Percentiles rank a stretch among this genome's conserved stretches.
phyloP scores from a whole-genome alignment of 2,329 filamentous ascomycete species.

The Aspergillus fumigatus region DNA sequence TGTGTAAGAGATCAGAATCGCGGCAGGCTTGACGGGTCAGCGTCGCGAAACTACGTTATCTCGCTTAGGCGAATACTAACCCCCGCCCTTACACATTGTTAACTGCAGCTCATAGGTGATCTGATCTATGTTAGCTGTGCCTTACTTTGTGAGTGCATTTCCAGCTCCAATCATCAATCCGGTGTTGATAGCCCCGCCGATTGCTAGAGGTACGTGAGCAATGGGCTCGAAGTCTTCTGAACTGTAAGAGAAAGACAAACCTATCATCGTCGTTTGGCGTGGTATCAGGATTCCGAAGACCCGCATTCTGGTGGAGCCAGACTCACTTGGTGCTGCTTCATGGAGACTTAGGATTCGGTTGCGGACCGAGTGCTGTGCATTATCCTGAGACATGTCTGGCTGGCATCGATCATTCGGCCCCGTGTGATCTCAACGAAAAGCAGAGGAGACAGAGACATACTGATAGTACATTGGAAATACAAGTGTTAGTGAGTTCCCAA shows the following conservation, averaged over 20 bases:
- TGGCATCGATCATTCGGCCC: neutral
- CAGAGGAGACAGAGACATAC: neutral
- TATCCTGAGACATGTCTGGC: neutral
- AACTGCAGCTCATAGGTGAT: neutral
- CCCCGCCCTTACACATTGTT: constrained; percentile 20
- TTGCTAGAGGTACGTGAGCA: constrained; percentile 17
- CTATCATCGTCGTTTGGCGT: constrained; percentile 8
- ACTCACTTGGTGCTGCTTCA: neutral
- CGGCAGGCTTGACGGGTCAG: constrained; percentile 24
- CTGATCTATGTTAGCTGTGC: neutral
- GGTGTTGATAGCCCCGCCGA: constrained; percentile 29
- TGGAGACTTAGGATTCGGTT: neutral
- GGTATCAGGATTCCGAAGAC: constrained; percentile 4
- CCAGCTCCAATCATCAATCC: constrained; percentile 28
- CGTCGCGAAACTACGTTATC: neutral
- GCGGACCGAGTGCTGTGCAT: neutral
- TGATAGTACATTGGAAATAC: neutral
- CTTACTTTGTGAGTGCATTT: constrained; percentile 26
- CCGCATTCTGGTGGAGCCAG: neutral
- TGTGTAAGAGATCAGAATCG: constrained; percentile 35
- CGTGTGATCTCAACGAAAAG: neutral
- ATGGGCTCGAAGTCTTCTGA: neutral
- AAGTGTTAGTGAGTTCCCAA: neutral
- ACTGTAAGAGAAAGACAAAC: constrained; percentile 6
- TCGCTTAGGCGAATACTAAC: constrained; percentile 13